Evolutionary conservation across 2,329 filamentous ascomycete genomes (phyloP).

Genomic region (Paracoccidioides brasiliensis): DNA sequence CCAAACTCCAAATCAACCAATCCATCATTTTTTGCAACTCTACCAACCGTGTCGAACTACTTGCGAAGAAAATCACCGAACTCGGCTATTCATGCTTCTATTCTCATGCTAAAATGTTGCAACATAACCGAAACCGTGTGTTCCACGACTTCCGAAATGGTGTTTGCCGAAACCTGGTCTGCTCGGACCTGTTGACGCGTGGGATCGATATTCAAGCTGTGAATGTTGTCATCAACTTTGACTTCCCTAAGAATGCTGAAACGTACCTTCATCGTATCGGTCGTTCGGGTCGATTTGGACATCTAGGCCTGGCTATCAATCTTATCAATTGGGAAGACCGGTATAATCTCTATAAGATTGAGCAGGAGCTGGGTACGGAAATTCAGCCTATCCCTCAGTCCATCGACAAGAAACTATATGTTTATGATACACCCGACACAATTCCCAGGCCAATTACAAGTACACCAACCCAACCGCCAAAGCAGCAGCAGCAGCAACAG

Average conservation of each 20-base stretch:
- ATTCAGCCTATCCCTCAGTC: conserved; percentile 89
- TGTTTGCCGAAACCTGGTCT: conserved; percentile 94
- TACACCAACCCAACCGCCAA: conserved; percentile 27
- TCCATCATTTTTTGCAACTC: conserved; percentile 99
- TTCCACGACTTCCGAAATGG: conserved; percentile 99
- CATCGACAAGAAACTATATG: conserved; percentile 96
- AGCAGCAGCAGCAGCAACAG: conserved; percentile 10
- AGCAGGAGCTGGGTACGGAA: conserved; percentile 91
- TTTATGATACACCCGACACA: conserved; percentile 90
- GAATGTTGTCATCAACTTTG: conserved; percentile 99
- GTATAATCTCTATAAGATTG: conserved; percentile 98
- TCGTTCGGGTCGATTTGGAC: conserved; percentile 91
- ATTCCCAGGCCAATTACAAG: conserved; percentile 72
- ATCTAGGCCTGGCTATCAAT: conserved; percentile 95
- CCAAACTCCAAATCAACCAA: conserved; percentile 98
- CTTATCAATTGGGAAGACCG: conserved; percentile 99
- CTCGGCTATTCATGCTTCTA: conserved; percentile 99
- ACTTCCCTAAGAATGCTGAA: conserved; percentile 98
- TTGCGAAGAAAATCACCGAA: conserved; percentile 99
- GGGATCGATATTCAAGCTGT: conserved; percentile 99
- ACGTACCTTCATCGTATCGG: conserved; percentile 98
- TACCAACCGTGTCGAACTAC: conserved; percentile 90
- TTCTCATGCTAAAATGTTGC: conserved; percentile 95
- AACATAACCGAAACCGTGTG: conserved; percentile 87
- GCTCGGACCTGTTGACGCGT: conserved; percentile 91